Conservation (phyloP, 106 monocot species). For the Dendrobium officinale region DNA sequence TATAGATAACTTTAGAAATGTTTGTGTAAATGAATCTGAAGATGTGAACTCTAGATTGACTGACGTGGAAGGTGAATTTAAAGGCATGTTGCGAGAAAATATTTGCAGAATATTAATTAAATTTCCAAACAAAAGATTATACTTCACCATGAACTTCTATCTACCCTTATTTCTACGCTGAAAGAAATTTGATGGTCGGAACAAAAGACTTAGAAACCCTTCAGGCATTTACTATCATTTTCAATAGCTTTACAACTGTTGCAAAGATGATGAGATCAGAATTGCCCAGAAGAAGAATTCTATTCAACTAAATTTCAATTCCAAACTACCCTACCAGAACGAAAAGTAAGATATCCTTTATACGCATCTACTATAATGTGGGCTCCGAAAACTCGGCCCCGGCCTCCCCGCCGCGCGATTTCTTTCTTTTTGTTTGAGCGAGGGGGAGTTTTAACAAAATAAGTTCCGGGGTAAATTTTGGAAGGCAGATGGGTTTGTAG, state of each 20-base stretch:
- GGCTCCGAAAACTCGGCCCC: too few species aligned
- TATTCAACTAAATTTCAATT: background rate
- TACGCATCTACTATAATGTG: background rate
- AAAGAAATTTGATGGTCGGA: background rate
- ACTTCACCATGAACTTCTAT: background rate
- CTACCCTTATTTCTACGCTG: background rate
- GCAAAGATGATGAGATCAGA: background rate
- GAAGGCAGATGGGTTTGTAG: too few species aligned
- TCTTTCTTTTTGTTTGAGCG: too few species aligned
- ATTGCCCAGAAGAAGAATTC: background rate
- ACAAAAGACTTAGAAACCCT: background rate
- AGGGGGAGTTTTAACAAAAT: too few species aligned
- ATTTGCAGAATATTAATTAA: background rate
- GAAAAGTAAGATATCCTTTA: background rate
- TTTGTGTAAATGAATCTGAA: background rate
- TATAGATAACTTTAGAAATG: background rate
- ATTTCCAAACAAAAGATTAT: background rate
- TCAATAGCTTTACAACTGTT: background rate
- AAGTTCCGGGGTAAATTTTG: too few species aligned
- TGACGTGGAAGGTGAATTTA: background rate
- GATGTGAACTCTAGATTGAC: background rate
- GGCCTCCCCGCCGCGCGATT: too few species aligned
- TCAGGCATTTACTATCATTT: too few species aligned
- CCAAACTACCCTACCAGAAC: background rate
- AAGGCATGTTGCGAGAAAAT: background rate